Evolutionary conservation across 2,329 filamentous ascomycete genomes (phyloP).

Genomic region (Penicillium italicum): DNA sequence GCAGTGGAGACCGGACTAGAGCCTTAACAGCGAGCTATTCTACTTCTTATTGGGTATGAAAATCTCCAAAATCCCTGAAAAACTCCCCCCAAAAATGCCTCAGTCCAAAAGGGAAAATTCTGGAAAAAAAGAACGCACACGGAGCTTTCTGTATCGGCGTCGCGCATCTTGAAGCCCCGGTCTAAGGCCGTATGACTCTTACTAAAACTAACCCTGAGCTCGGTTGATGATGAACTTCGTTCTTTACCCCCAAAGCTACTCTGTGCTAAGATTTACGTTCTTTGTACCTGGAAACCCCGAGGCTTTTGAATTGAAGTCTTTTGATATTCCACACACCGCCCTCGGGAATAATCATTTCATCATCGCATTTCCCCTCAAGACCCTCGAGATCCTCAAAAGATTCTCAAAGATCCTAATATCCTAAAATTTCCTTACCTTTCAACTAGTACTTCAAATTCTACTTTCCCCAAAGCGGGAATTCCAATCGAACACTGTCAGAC

Average conservation of each 20-base stretch:
- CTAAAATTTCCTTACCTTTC: not conserved
- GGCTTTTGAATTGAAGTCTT: not conserved
- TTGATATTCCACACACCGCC: constrained; percentile 9
- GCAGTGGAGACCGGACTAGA: constrained; percentile 3
- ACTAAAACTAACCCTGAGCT: not conserved
- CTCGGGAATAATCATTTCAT: constrained; percentile 15
- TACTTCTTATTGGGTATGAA: not conserved
- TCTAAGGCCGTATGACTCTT: not conserved
- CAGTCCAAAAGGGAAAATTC: constrained; percentile 2
- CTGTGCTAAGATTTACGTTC: too few relatives aligned
- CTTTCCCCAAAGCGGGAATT: not conserved
- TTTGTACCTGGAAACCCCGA: not conserved
- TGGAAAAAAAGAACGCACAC: not conserved
- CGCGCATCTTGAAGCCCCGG: not conserved
- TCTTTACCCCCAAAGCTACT: not conserved
- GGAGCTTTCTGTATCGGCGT: not conserved
- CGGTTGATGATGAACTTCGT: not conserved
- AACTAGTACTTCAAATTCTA: not conserved
- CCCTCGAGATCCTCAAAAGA: not conserved
- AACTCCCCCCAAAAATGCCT: not conserved
- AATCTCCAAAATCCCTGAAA: not conserved
- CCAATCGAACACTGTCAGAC: not conserved
- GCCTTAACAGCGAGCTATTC: not conserved
- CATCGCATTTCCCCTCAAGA: not conserved
- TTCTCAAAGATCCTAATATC: not conserved